These are phyloP conservation scores for Tuctoria greenei DNA, from an alignment of 176 grass and related monocot genomes.

Conservation along the genomic window DNA sequence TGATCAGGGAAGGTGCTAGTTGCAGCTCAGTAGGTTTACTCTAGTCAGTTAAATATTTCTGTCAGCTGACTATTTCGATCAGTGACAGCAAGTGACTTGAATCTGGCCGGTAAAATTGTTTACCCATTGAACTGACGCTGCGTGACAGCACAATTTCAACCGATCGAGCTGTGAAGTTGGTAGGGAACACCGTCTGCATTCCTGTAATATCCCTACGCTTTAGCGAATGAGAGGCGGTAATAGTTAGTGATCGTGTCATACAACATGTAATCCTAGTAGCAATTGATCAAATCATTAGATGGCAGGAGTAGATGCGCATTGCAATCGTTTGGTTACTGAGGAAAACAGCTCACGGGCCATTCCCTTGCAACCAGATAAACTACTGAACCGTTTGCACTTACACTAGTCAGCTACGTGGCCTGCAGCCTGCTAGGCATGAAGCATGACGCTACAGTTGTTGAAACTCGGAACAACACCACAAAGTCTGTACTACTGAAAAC, in stretches of 20 bases:
- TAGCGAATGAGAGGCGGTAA: too few relatives aligned
- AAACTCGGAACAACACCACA: background rate
- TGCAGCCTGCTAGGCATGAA: background rate
- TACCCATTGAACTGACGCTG: too few relatives aligned
- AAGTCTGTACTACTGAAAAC: background rate
- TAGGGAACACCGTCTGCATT: background rate
- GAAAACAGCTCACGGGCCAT: background rate
- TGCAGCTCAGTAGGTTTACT: background rate
- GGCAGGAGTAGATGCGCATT: background rate
- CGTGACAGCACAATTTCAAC: too few relatives aligned
- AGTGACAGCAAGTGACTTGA: background rate
- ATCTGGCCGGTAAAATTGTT: too few relatives aligned
- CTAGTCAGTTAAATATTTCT: background rate
- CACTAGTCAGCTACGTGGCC: background rate
- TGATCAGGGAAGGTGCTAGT: background rate
- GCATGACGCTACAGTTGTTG: constrained; percentile 19
- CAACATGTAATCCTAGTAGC: background rate
- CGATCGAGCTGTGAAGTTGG: too few relatives aligned
- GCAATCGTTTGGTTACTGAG: background rate
- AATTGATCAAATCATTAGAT: constrained; percentile 7
- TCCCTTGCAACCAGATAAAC: too few relatives aligned
- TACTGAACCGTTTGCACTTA: background rate
- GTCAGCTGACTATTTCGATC: background rate
- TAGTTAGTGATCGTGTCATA: too few relatives aligned
- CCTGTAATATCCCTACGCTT: too few relatives aligned